Evolutionary conservation across 306 rosid genomes (phyloP), one percentile per base, ranked within the genome.

Genomic region (Pyrus betulifolia): DNA sequence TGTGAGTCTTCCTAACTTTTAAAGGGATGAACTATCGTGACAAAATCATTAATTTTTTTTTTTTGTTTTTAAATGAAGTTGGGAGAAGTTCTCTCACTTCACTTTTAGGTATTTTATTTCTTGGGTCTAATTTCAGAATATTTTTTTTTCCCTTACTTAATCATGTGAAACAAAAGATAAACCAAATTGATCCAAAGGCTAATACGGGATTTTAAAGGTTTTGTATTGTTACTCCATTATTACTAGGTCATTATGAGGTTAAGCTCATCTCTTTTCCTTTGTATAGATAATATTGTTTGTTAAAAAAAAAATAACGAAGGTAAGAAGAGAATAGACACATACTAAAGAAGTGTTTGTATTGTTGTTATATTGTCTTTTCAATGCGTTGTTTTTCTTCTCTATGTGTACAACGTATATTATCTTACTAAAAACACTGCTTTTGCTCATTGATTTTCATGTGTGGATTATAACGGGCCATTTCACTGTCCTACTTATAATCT

Each of bases 11-110:
- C 2, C 2, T 9, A 2, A 0, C 9, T 2, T 35, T 7, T 9
- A 1, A 7, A 35, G 7, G 0, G 0, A 0, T 35, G 2, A 7
- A 35, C 0, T 35, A 2, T 7, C 42, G 0, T 35, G 42, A 7
- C 9, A 35, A 35, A 35, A 0, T 10, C 2, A 35, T 9, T 0
- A 35, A 35, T 1, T 35, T 35, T 0, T 33, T 0, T 33, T 33
- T 33, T 0, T 33, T 33, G 5, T 35, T 1, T 35, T 5, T 33
- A 35, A 35, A 35, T 35, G 8, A 35, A 35, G 42, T 38, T 38
- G 42, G 42, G 9, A 35, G 9, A 7, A 7, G 42, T 9, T 38
- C 10, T 9, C 45, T 9, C 45, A 9, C 45, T 42, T 42, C 42
- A 38, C 42, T 38, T 42, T 42, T 42, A 69, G 74, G 27, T 44